phyloP scores from a whole-genome alignment of 495 filamentous ascomycete species.

The Oidiodendron maius region DNA sequence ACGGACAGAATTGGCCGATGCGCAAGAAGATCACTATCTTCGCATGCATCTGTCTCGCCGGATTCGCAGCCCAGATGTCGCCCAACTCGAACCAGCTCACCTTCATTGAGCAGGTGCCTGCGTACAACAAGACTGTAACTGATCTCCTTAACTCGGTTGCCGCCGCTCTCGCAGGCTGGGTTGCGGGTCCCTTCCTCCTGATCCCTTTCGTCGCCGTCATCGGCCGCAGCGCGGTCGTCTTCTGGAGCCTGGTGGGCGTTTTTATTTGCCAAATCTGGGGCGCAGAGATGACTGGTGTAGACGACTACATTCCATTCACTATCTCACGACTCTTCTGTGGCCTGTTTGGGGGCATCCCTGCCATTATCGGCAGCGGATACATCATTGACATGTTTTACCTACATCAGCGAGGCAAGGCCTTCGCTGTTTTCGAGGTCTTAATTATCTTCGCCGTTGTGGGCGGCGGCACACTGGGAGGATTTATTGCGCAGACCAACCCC shows the following conservation, averaged over 20 bases:
- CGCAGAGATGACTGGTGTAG: constrained; percentile 33
- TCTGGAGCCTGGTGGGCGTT: constrained; percentile 34
- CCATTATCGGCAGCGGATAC: constrained; percentile 29
- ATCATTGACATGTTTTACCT: constrained; percentile 39
- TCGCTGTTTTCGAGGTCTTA: constrained; percentile 33
- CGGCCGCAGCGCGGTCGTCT: constrained; percentile 33
- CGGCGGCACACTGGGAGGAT: constrained; percentile 37
- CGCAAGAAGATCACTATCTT: neutral
- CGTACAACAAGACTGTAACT: neutral
- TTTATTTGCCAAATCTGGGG: constrained; percentile 35
- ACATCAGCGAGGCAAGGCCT: constrained; percentile 33
- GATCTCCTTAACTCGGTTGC: constrained; percentile 3
- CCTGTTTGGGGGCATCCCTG: constrained; percentile 32
- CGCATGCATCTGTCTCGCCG: neutral
- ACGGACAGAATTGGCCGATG: neutral
- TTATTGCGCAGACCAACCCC: constrained; percentile 30
- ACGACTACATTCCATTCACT: constrained; percentile 35
- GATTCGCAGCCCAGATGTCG: neutral
- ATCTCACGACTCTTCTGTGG: constrained; percentile 36
- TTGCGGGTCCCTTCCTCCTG: constrained; percentile 35
- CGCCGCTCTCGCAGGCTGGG: constrained; percentile 33
- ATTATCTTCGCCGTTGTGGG: constrained; percentile 34
- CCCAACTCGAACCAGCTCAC: neutral
- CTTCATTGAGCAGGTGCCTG: neutral
- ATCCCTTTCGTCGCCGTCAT: constrained; percentile 28